Percentiles rank a stretch among this genome's conserved stretches.
Conservation (phyloP, 139 green algal species). For the Chlamydomonas schloesseri region DNA sequence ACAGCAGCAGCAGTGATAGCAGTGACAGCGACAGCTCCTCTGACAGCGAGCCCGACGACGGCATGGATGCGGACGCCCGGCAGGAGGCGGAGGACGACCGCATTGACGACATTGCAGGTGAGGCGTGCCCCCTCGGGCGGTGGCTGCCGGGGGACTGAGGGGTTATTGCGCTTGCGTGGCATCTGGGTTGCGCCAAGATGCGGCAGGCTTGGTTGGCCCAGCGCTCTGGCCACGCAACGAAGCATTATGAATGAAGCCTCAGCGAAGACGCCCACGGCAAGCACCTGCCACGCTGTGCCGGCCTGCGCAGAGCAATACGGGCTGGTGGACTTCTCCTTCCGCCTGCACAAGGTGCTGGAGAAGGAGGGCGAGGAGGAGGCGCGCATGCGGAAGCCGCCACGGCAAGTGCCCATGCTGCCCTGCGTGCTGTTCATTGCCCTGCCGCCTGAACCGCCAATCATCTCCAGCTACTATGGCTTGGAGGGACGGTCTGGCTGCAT, state of each 20-base stretch:
- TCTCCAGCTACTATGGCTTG: too few relatives aligned
- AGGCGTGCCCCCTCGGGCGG: too few relatives aligned
- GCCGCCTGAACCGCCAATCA: too few relatives aligned
- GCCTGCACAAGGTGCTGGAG: constrained; percentile 71
- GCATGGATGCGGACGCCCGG: constrained; percentile 33
- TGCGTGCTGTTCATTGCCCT: too few relatives aligned
- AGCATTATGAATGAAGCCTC: too few relatives aligned
- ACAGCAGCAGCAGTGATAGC: not conserved
- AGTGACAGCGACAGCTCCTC: constrained; percentile 43
- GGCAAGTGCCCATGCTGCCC: constrained; percentile 46
- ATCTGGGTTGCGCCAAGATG: too few relatives aligned
- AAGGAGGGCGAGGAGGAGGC: constrained; percentile 76
- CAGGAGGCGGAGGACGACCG: constrained; percentile 65
- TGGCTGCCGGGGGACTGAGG: not conserved
- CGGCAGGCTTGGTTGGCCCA: too few relatives aligned
- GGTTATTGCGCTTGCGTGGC: too few relatives aligned
- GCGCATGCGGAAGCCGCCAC: constrained; percentile 49
- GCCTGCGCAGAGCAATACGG: constrained; percentile 64
- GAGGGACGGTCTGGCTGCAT: too few relatives aligned
- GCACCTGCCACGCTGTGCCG: too few relatives aligned
- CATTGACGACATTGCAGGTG: constrained; percentile 62
- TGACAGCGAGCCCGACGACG: constrained; percentile 17
- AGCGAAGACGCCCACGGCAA: too few relatives aligned
- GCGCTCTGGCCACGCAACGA: too few relatives aligned
- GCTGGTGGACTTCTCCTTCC: constrained; percentile 71